Evolutionary conservation across 768 basidiomycete species (phyloP).

Genomic region (Russula emetica): DNA sequence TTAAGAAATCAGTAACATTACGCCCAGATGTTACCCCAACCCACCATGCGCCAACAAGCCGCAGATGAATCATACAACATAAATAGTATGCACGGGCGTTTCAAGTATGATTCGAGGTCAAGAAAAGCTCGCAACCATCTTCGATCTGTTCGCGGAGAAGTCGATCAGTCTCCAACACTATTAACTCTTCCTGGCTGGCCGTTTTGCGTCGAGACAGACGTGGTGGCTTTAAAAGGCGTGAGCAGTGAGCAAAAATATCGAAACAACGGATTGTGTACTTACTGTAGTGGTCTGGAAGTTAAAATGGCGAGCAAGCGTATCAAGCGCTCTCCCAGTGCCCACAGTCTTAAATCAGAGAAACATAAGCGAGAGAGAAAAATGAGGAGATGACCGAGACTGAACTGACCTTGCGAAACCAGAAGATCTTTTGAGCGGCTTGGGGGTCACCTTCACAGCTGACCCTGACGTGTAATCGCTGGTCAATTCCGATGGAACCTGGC

Average conservation of each 20-base stretch:
- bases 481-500: constrained; percentile 42
- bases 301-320: constrained; percentile 45
- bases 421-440: constrained; percentile 40
- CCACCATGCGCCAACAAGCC: background rate
- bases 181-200: constrained; percentile 30
- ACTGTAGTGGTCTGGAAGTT: constrained; percentile 30
- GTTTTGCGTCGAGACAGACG: constrained; percentile 35
- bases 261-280: constrained; percentile 25
- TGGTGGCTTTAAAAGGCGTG: constrained; percentile 37
- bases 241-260: constrained; percentile 24
- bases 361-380: background rate
- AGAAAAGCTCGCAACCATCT: constrained; percentile 43
- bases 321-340: constrained; percentile 58
- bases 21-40: too few relatives aligned
- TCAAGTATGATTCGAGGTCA: constrained; percentile 8
- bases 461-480: constrained; percentile 57
- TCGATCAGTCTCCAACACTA: constrained; percentile 46
- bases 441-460: constrained; percentile 36
- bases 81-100: too few relatives aligned
- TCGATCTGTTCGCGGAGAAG: constrained; percentile 48
- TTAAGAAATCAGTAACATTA: background rate
- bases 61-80: background rate
- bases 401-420: constrained; percentile 73
- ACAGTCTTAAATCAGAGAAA: constrained; percentile 40
- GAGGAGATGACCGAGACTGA: constrained; percentile 32